phyloP scores from a whole-genome alignment of 2,329 filamentous ascomycete genomes.

The Sphaerulina populicola region DNA sequence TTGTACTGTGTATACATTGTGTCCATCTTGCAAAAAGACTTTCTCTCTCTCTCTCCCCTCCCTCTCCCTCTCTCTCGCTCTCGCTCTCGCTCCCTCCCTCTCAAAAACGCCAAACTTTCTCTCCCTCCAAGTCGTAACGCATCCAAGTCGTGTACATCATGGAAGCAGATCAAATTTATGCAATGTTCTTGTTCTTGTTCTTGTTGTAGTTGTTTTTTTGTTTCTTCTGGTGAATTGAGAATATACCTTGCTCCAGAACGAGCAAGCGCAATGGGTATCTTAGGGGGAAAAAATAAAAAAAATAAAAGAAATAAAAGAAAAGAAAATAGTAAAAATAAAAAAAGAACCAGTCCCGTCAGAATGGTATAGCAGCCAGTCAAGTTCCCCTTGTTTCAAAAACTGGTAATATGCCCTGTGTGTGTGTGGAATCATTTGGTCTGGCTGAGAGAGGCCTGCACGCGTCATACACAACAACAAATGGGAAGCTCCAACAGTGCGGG shows the following conservation, averaged over 20 bases:
- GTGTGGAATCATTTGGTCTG: no score
- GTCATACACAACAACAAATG: no score
- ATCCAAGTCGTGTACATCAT: constrained; percentile 1
- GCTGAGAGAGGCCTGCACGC: no score
- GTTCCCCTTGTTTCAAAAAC: no score
- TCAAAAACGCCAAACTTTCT: neutral
- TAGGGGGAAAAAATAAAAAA: neutral
- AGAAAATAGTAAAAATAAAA: neutral
- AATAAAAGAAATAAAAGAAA: no score
- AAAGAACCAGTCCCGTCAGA: neutral
- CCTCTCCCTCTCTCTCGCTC: no score
- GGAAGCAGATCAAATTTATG: constrained; percentile 5
- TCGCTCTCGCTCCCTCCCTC: no score
- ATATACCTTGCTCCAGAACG: neutral
- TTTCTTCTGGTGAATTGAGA: neutral
- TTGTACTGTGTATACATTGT: neutral
- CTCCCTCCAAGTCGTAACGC: neutral
- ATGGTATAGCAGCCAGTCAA: no score
- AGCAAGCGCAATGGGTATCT: constrained; percentile 1
- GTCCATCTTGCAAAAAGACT: neutral
- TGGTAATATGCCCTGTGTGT: no score
- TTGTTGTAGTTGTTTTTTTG: constrained; percentile 12
- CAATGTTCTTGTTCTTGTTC: no score
- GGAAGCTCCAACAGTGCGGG: no score
- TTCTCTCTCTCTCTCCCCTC: neutral